A percentile compares a stretch with the other conserved stretches of the same genome.
phyloP scores from a whole-genome alignment of 345 rosid species.

The Erodium maritimum region DNA sequence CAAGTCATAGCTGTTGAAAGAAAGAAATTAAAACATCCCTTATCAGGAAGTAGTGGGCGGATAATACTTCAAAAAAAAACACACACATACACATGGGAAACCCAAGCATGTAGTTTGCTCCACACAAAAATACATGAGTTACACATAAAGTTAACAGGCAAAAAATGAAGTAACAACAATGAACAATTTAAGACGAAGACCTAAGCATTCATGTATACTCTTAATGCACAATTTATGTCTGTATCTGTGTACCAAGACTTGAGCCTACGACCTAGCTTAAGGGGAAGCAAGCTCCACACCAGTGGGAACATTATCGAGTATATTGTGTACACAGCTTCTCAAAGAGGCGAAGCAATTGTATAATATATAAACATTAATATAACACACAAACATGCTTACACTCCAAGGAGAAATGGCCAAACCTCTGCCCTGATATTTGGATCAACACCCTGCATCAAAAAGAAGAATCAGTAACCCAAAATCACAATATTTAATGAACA shows the following conservation, averaged over 20 bases:
- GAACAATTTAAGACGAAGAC: not conserved
- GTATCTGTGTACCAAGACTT: no score
- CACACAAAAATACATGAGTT: no score
- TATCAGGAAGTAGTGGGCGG: not conserved
- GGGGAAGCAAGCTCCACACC: no score
- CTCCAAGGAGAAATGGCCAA: conserved; percentile 98
- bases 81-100: not conserved
- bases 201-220: no score
- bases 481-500: not conserved
- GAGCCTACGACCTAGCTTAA: no score
- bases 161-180: not conserved
- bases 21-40: not conserved
- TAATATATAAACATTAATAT: conserved; percentile 1
- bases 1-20: conserved; percentile 50
- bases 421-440: conserved; percentile 79
- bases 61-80: no score
- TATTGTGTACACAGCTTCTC: not conserved
- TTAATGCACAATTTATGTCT: no score
- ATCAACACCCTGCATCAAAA: conserved; percentile 66
- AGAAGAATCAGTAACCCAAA: not conserved
- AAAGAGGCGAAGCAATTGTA: conserved; percentile 2
- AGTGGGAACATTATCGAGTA: not conserved
- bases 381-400: conserved; percentile 40
- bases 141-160: not conserved
- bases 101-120: not conserved